Evolutionary conservation across 164 flowering plant species (phyloP).

Genomic region (Buxus sempervirens): DNA sequence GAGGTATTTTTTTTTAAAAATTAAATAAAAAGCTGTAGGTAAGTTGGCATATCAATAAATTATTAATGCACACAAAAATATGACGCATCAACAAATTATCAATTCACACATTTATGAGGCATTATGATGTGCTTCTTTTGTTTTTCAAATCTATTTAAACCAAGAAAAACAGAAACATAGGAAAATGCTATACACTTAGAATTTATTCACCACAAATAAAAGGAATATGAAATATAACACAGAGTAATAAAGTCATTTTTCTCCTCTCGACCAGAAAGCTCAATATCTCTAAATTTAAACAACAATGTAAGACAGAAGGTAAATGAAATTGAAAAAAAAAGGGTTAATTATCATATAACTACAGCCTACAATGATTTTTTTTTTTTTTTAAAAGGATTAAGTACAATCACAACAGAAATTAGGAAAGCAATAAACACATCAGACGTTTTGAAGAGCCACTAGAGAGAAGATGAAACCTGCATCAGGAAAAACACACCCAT

Average conservation of each 20-base stretch:
- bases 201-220: not conserved
- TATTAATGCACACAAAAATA: too few relatives aligned
- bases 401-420: not conserved
- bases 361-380: too few relatives aligned
- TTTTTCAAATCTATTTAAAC: too few relatives aligned
- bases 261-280: too few relatives aligned
- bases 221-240: not conserved
- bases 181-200: not conserved
- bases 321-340: too few relatives aligned
- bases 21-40: not conserved
- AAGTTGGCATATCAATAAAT: not conserved
- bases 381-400: too few relatives aligned
- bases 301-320: not conserved
- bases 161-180: not conserved
- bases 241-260: not conserved
- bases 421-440: not conserved
- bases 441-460: not conserved
- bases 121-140: not conserved
- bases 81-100: too few relatives aligned
- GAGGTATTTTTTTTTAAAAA: not conserved
- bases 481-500: conserved; percentile 97
- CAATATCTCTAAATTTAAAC: not conserved
- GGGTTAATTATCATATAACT: too few relatives aligned
- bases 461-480: conserved; percentile 46
- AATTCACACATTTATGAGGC: not conserved